Evolutionary conservation across 306 rosid species (phyloP).

Genomic region (Purshia tridentata): DNA sequence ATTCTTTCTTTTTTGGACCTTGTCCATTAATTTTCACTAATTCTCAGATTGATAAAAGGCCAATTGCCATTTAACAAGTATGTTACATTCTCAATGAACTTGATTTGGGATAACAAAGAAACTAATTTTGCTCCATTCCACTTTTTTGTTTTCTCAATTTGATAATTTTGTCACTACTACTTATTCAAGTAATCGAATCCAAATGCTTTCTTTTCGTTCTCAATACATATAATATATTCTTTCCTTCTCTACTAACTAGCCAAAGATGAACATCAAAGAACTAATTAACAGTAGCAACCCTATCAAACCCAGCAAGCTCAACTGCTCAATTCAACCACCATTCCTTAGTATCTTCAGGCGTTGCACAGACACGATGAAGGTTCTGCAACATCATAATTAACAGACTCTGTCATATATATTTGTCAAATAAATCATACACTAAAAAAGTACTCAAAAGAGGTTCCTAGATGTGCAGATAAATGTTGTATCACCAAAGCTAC

Average conservation of each 20-base stretch:
- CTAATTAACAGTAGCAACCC: neutral
- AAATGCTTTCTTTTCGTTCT: neutral
- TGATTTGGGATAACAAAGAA: neutral
- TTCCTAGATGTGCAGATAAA: no score
- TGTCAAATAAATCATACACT: no score
- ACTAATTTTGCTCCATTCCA: neutral
- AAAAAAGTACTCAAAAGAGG: no score
- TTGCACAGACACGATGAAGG: conserved; percentile 40
- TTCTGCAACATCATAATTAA: conserved; percentile 35
- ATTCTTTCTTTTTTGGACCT: neutral
- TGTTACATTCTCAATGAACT: neutral
- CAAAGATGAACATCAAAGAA: neutral
- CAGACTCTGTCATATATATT: no score
- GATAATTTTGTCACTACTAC: neutral
- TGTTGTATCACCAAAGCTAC: no score
- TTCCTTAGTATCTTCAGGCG: conserved; percentile 39
- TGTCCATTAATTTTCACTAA: neutral
- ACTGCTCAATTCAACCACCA: conserved; percentile 9
- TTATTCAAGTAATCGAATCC: conserved; percentile 7
- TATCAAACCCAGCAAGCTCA: neutral
- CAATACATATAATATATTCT: neutral
- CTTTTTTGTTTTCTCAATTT: neutral
- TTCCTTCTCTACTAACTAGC: neutral
- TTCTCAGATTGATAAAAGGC: neutral
- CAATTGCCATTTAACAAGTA: neutral